These are phyloP conservation scores for Diutina scorzettiae DNA, from an alignment of 1,139 yeast genomes.

Conservation along the genomic window DNA sequence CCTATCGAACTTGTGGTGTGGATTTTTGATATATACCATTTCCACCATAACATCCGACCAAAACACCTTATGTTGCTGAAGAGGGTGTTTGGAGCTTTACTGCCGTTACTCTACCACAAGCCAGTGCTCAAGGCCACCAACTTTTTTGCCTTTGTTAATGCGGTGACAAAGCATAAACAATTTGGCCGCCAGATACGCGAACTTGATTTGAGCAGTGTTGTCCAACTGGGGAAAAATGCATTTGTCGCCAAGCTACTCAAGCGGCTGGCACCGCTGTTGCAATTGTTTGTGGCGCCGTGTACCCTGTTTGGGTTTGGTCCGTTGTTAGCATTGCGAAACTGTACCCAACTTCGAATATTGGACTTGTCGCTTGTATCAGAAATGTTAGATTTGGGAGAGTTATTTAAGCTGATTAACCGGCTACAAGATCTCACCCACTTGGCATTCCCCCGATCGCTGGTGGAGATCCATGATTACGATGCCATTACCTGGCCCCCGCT, in stretches of 20 bases:
- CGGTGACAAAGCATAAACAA: slow-evolving; percentile 37
- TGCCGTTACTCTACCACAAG: slow-evolving; percentile 49
- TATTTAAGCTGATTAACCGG: slow-evolving; percentile 61
- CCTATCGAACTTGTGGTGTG: slow-evolving; percentile 52
- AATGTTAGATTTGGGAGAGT: slow-evolving; percentile 68
- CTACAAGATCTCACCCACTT: slow-evolving; percentile 55
- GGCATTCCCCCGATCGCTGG: slow-evolving; percentile 82
- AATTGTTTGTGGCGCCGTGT: slow-evolving; percentile 79
- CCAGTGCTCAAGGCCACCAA: slow-evolving; percentile 60
- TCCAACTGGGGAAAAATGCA: slow-evolving; percentile 91
- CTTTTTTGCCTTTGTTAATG: slow-evolving; percentile 60
- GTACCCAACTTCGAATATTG: slow-evolving; percentile 48
- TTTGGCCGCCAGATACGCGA: slow-evolving; percentile 34
- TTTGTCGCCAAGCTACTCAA: slow-evolving; percentile 72
- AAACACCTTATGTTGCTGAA: slow-evolving; percentile 50
- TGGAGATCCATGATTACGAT: slow-evolving; percentile 53
- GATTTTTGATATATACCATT: slow-evolving; percentile 33
- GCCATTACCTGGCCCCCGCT: slow-evolving; percentile 61
- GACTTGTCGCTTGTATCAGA: slow-evolving; percentile 88
- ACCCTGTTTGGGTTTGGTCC: slow-evolving; percentile 92
- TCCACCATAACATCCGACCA: slow-evolving; percentile 28
- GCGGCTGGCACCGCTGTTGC: slow-evolving; percentile 53
- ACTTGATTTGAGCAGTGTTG: slow-evolving; percentile 64
- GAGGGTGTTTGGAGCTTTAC: slow-evolving; percentile 43
- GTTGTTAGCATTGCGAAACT: slow-evolving; percentile 60